Evolutionary conservation across 768 basidiomycete genomes (phyloP).

Genomic region (Amanita pseudoporphyria): DNA sequence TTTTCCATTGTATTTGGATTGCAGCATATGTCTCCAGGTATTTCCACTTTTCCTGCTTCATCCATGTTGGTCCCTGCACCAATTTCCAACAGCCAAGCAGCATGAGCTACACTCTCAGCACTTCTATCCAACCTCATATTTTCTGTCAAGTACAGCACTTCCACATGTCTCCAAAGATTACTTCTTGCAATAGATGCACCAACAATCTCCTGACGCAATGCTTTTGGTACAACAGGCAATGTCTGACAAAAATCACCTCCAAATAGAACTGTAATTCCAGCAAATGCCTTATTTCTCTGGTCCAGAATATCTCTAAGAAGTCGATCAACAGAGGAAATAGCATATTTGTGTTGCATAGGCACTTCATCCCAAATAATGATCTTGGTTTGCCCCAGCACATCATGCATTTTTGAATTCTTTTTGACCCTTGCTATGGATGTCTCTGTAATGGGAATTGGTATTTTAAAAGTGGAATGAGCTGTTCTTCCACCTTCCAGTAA

Average conservation of each 20-base stretch:
- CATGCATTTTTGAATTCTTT: conserved; percentile 17
- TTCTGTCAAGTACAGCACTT: conserved; percentile 21
- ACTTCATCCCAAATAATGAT: conserved; percentile 40
- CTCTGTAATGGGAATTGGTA: conserved; percentile 3
- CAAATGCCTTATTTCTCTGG: conserved; percentile 21
- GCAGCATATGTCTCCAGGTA: neutral
- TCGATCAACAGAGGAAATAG: conserved; percentile 29
- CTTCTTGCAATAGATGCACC: conserved; percentile 25
- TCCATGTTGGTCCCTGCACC: conserved; percentile 16
- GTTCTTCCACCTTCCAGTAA: conserved; percentile 5
- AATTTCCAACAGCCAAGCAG: conserved; percentile 24
- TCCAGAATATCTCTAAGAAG: conserved; percentile 24
- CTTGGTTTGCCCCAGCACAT: conserved; percentile 20
- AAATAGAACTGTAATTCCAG: conserved; percentile 35
- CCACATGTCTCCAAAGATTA: conserved; percentile 25
- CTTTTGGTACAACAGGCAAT: conserved; percentile 32
- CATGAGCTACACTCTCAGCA: conserved; percentile 19
- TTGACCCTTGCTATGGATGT: neutral
- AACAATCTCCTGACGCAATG: conserved; percentile 28
- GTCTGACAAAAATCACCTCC: conserved; percentile 42
- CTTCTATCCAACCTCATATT: conserved; percentile 33
- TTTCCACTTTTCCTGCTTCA: neutral
- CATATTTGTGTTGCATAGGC: conserved; percentile 26
- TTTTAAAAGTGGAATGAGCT: conserved; percentile 2
- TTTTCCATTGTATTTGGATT: conserved; percentile 15